Evolutionary conservation across 441 rosid genomes (phyloP).

Genomic region (Dalechampia spathulata): DNA sequence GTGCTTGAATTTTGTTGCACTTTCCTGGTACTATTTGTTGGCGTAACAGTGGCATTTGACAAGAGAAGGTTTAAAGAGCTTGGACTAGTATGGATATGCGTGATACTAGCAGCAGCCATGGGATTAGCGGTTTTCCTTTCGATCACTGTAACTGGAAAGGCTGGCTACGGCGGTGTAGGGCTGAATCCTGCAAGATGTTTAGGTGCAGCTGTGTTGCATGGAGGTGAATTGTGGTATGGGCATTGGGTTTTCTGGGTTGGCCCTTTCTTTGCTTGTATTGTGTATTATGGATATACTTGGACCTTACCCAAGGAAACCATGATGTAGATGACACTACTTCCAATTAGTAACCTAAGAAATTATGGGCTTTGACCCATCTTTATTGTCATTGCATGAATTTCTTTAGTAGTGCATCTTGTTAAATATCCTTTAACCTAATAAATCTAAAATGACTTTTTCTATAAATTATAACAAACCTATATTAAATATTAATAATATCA

Average conservation of each 20-base stretch:
- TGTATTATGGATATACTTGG: constrained; percentile 22
- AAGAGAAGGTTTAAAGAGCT: constrained; percentile 27
- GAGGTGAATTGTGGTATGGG: constrained; percentile 40
- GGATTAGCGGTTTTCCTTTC: constrained; percentile 32
- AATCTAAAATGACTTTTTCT: too few species aligned
- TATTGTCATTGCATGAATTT: too few species aligned
- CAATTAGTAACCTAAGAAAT: too few species aligned
- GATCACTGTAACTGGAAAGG: constrained; percentile 27
- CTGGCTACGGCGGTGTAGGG: constrained; percentile 37
- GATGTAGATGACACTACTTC: too few species aligned
- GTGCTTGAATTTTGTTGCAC: constrained; percentile 36
- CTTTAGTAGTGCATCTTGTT: too few species aligned
- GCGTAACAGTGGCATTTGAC: constrained; percentile 37
- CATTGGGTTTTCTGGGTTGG: constrained; percentile 55
- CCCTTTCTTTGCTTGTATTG: constrained; percentile 28
- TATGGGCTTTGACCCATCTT: too few species aligned
- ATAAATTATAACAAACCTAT: too few species aligned
- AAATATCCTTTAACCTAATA: too few species aligned
- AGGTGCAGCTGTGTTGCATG: constrained; percentile 34
- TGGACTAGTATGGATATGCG: constrained; percentile 32
- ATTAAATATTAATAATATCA: too few species aligned
- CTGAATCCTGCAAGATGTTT: constrained; percentile 40
- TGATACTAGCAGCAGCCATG: constrained; percentile 30
- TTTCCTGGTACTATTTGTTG: constrained; percentile 31
- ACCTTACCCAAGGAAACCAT: constrained; percentile 24